phyloP scores from a whole-genome alignment of 2,329 filamentous ascomycete species.

The Colletotrichum gloeosporioides region DNA sequence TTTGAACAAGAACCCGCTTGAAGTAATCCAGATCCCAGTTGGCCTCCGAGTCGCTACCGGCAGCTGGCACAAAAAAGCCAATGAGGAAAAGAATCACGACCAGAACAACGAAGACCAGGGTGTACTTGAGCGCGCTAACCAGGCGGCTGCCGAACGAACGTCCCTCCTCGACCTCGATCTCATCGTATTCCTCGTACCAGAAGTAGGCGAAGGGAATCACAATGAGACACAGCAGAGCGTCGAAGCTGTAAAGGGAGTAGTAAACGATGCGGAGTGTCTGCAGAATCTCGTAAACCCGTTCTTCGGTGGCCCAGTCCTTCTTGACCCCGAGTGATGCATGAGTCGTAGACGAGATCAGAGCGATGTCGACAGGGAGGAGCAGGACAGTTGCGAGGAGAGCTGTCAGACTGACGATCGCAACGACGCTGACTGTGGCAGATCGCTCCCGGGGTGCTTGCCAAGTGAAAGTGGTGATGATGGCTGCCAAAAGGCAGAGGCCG shows the following conservation, averaged over 20 bases:
- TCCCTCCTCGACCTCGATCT: conserved; percentile 82
- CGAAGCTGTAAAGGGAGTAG: conserved; percentile 90
- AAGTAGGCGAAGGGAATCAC: conserved; percentile 97
- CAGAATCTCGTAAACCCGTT: conserved; percentile 78
- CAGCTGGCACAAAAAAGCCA: conserved; percentile 91
- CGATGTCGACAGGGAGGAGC: conserved; percentile 92
- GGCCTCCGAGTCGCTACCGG: conserved; percentile 67
- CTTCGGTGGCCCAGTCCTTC: conserved; percentile 93
- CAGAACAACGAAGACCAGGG: conserved; percentile 80
- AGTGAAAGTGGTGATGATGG: conserved; percentile 85
- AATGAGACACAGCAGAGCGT: conserved; percentile 86
- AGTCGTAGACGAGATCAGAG: conserved; percentile 88
- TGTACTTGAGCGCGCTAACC: conserved; percentile 90
- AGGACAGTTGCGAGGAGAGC: conserved; percentile 90
- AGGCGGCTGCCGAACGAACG: conserved; percentile 75
- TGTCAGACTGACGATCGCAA: conserved; percentile 87
- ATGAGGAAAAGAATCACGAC: conserved; percentile 85
- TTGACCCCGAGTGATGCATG: conserved; percentile 78
- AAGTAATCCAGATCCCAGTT: conserved; percentile 91
- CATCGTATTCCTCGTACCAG: conserved; percentile 97
- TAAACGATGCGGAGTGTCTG: conserved; percentile 87
- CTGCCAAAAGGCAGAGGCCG: conserved; percentile 75
- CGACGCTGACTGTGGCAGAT: conserved; percentile 78
- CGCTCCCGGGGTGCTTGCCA: conserved; percentile 92
- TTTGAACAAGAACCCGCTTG: conserved; percentile 81